Percentiles rank a stretch among this genome's conserved stretches.
phyloP scores from a whole-genome alignment of 495 filamentous ascomycete species.

The Podospora pseudocomata region DNA sequence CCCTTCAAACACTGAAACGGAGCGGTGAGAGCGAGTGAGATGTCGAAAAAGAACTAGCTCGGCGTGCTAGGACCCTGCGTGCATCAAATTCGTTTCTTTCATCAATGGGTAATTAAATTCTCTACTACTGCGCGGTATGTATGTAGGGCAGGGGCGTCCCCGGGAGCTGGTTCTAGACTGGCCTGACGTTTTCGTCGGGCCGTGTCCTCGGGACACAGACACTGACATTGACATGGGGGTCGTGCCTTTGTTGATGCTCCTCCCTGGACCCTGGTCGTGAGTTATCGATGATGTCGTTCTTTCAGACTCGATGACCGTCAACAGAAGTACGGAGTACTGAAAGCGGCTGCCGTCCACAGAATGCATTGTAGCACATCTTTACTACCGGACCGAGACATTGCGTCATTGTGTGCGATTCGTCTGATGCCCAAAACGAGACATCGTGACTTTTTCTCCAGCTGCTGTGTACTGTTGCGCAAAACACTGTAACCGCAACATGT shows the following conservation, averaged over 20 bases:
- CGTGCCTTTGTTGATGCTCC: neutral
- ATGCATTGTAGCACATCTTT: neutral
- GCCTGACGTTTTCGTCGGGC: neutral
- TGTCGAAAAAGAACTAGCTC: neutral
- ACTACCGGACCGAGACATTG: neutral
- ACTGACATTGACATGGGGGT: neutral
- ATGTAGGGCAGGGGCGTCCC: neutral
- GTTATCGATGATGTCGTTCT: neutral
- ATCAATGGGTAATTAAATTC: neutral
- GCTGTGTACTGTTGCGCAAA: neutral
- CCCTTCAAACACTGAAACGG: neutral
- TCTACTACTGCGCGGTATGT: neutral
- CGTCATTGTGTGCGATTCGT: neutral
- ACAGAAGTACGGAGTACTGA: neutral
- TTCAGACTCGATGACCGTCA: neutral
- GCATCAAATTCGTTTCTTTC: neutral
- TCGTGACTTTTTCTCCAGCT: neutral
- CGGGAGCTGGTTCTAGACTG: neutral
- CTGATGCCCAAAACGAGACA: neutral
- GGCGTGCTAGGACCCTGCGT: neutral
- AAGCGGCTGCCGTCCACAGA: too few relatives aligned
- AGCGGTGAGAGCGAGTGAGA: neutral
- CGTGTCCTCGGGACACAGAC: neutral
- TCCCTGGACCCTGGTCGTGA: neutral
- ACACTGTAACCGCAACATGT: neutral